Conservation (phyloP, 2,329 filamentous ascomycete genomes). For the Nothophaeocryptopus gaeumannii region DNA sequence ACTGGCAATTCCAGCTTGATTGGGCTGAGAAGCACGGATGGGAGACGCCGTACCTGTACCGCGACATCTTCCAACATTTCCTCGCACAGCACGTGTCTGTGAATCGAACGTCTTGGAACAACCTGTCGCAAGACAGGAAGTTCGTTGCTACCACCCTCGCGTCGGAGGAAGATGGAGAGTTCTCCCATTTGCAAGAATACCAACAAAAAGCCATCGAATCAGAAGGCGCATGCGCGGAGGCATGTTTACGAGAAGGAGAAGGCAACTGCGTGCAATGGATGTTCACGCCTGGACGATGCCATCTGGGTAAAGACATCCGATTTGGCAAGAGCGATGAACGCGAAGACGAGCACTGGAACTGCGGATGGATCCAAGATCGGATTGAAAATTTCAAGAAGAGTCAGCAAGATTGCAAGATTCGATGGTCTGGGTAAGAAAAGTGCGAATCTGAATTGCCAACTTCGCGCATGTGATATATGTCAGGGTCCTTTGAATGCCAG, state of each 20-base stretch:
- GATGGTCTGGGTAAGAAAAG: conserved; percentile 23
- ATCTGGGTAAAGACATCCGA: conserved; percentile 32
- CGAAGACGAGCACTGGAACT: conserved; percentile 30
- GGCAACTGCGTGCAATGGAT: conserved; percentile 37
- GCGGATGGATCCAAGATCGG: conserved; percentile 33
- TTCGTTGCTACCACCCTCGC: conserved; percentile 24
- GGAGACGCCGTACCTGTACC: conserved; percentile 33
- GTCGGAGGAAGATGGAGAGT: conserved; percentile 21
- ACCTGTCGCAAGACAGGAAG: conserved; percentile 31
- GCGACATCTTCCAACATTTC: conserved; percentile 36
- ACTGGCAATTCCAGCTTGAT: conserved; percentile 34
- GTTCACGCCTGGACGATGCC: conserved; percentile 34
- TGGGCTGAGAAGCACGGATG: conserved; percentile 34
- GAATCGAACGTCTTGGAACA: conserved; percentile 36
- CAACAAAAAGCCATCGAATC: conserved; percentile 29
- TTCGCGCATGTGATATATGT: neutral
- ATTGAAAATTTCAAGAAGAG: conserved; percentile 25
- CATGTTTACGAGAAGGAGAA: conserved; percentile 24
- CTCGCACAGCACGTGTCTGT: conserved; percentile 31
- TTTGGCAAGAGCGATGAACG: conserved; percentile 35
- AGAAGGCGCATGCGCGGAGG: conserved; percentile 31
- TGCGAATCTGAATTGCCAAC: too few species aligned
- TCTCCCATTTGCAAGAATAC: conserved; percentile 21
- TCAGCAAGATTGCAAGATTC: conserved; percentile 25
- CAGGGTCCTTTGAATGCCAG: neutral